Base-by-base conservation (phyloP, 106 monocot genomes). In the Acorus gramineus region DNA sequence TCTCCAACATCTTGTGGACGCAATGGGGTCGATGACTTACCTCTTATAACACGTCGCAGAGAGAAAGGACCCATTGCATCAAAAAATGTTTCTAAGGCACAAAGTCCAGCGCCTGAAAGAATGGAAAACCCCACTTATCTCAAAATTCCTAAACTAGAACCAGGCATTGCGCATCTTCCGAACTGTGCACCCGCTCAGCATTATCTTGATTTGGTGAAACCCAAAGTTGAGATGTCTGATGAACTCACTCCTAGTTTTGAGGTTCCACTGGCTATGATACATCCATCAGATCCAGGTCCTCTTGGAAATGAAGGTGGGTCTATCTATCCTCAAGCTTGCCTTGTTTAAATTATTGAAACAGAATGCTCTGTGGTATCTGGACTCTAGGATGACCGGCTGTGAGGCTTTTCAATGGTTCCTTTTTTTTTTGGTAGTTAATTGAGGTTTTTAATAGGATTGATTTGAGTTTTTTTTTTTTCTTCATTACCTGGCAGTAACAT, bases 61-160 rank as follows among this genome's bases (percentile, higher is more conserved):
- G 64, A 68, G 52, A 79, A 67, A 67, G 44, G 42, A 14, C n/a
- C n/a, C n/a, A n/a, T n/a, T n/a, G n/a, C n/a, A n/a, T n/a, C n/a
- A n/a, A n/a, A n/a, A n/a, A n/a, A n/a, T n/a, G n/a, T n/a, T n/a
- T n/a, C n/a, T n/a, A n/a, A n/a, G n/a, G n/a, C n/a, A n/a, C n/a
- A n/a, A n/a, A n/a, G n/a, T n/a, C 56, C 61, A 14, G 3, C 42
- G 47, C 14, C 46, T 62, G 79, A 65, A 3, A 67, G 28, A 42
- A 8, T 45, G 44, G 53, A 47, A 50, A 67, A 56, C 6, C 1
- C 47, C 2, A 10, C 65, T 46, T 48, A 14, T 64, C 63, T 48
- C 7, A 74, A 74, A 71, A 64, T 67, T 8, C 77, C 85, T 28
- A 78, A 86, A 50, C 58, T 50, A 14, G 69, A 70, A 48, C 61